Evolutionary conservation across 176 grass and related monocot species (phyloP).

Genomic region (Lolium multiflorum): DNA sequence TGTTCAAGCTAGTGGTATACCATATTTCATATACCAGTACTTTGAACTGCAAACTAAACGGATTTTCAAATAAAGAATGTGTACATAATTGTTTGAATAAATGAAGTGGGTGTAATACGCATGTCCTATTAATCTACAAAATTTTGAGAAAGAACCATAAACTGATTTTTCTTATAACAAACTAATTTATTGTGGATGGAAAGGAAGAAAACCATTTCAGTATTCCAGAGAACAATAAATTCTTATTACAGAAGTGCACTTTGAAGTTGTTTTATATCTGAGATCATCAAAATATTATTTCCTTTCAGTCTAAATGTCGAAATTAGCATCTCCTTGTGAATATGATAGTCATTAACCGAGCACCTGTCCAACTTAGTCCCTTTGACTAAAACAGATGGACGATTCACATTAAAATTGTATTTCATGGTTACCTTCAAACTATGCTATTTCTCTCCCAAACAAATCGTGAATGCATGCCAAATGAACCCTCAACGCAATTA

Average conservation of each 20-base stretch:
- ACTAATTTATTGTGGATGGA: not conserved
- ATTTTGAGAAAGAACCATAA: not conserved
- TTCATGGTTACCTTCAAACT: not conserved
- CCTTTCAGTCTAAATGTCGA: not conserved
- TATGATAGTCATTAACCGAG: not conserved
- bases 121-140: not conserved
- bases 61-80: not conserved
- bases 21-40: not conserved
- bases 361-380: not conserved
- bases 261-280: not conserved
- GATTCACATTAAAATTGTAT: not conserved
- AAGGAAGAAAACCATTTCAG: not conserved
- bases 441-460: too few species aligned
- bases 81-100: not conserved
- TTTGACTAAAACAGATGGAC: not conserved
- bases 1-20: not conserved
- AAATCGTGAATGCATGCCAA: too few species aligned
- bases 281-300: not conserved
- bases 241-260: not conserved
- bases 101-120: not conserved
- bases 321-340: not conserved
- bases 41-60: not conserved
- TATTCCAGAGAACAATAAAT: not conserved
- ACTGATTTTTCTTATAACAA: not conserved
- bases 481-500: too few species aligned